Evolutionary conservation across 2,329 filamentous ascomycete genomes (phyloP), one percentile per base, ranked within the genome.

Genomic region (Botryosphaeria dothidea): DNA sequence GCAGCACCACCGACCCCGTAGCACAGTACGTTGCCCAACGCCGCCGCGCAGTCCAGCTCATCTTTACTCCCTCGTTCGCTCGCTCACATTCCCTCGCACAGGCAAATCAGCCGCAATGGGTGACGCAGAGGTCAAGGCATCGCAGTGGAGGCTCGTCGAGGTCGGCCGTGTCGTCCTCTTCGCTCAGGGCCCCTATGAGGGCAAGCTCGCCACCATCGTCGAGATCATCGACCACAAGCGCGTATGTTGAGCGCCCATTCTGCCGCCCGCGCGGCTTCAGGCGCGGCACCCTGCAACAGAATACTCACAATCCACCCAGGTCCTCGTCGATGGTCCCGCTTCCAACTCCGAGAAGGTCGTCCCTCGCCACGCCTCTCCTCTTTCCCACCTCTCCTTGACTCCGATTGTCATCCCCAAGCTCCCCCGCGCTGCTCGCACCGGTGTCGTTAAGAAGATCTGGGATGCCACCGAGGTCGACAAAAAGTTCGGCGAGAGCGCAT

Each of bases 221-320:
- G 94, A 99, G 90, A 98, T 99, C 84, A 95, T 99, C 85, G 95
- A 99, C 86, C 94, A 99, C 91, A 97, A 97, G 89, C 93, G 95
- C 85, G 95, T 99, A 96, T 81, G 95, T 92, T 79, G 46, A 60
- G 38, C 46, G 46, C 19, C 27, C 19, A 21, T 46, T 21, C 49
- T 15, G 38, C 56, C 31, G 27, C 38, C 46, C 45, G 54, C 63
- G 21, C 17, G 29, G 31, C 15, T 31, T 45, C 49, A 19, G n/a
- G 15, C 46, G 29, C 46, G 27, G 62, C 19, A 49, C 7, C n/a
- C n/a, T 29, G 15, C 29, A 49, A 15, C 57, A 21, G 56, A 21
- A 13, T 19, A 56, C 74, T 76, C 68, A 78, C 71, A 69, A 8
- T 57, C n/a, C 13, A 45, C 69, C 70, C 82, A 99, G 95, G 92